A percentile compares a stretch with the other conserved stretches of the same genome.
Conservation (phyloP, 495 filamentous ascomycete species). For the Aspergillus ellipticus region DNA sequence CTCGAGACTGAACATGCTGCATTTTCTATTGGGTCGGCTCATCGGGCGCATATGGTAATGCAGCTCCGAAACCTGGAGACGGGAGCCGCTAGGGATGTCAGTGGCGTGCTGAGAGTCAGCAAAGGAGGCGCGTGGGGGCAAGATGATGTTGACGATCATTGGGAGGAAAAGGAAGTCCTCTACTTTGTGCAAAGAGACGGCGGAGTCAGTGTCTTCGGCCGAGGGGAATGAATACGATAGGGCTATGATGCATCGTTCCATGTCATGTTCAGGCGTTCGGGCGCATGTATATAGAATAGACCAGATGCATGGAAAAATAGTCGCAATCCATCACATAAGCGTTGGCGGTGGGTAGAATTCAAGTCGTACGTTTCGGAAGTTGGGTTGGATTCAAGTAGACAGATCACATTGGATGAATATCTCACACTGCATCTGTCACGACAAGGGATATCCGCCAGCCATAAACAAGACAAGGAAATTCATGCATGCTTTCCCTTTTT, state of each 20-base stretch:
- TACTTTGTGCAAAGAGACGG: slow-evolving; percentile 78
- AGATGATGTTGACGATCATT: slow-evolving; percentile 20
- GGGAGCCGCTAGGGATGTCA: slow-evolving; percentile 83
- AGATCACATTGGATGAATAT: slow-evolving; percentile 36
- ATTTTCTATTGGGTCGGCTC: slow-evolving; percentile 66
- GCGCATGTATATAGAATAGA: slow-evolving; percentile 14
- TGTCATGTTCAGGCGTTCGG: slow-evolving; percentile 8
- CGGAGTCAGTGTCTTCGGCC: slow-evolving; percentile 74
- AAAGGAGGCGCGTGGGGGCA: slow-evolving; percentile 47
- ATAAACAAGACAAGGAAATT: slow-evolving; percentile 46
- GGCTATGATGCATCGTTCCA: slow-evolving; percentile 1
- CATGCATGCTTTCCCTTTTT: slow-evolving; percentile 40
- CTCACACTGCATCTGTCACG: slow-evolving; percentile 42
- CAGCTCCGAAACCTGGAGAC: slow-evolving; percentile 75
- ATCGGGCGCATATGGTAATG: slow-evolving; percentile 65
- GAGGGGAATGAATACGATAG: slow-evolving; percentile 49
- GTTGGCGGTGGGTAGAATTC: background rate
- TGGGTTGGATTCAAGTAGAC: slow-evolving; percentile 23
- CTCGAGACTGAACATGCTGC: slow-evolving; percentile 62
- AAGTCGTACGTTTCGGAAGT: slow-evolving; percentile 5
- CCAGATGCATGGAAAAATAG: background rate
- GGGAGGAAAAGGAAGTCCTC: slow-evolving; percentile 68
- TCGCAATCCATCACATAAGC: background rate
- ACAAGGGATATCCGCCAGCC: slow-evolving; percentile 45
- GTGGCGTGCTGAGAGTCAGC: slow-evolving; percentile 79